Percentiles rank a stretch among this genome's conserved stretches.
These are phyloP conservation scores for Solanum bukasovii DNA, from an alignment of 257 asterid species.

Conservation along the genomic window DNA sequence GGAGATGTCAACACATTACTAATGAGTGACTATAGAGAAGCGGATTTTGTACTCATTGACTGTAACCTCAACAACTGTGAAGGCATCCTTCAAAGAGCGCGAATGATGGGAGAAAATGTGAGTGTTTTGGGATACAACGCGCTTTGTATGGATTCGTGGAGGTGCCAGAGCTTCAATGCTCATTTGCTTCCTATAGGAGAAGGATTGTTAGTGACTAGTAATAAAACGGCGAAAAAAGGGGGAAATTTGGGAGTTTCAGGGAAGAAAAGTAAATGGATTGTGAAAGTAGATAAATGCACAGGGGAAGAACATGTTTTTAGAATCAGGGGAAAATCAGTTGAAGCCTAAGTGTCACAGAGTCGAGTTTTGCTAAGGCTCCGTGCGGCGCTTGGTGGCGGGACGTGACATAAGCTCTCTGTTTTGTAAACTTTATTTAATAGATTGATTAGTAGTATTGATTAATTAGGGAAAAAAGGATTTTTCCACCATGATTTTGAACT, in stretches of 20 bases:
- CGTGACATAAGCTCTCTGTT: not conserved
- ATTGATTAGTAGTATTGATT: not conserved
- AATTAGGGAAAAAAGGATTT: not conserved
- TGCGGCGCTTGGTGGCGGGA: too few species aligned
- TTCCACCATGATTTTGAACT: not conserved
- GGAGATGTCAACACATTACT: slow-evolving; percentile 16
- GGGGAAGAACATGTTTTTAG: slow-evolving; percentile 1
- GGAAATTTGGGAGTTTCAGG: slow-evolving; percentile 5
- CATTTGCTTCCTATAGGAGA: slow-evolving; percentile 64
- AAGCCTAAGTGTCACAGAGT: not conserved
- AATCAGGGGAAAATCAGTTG: slow-evolving; percentile 1
- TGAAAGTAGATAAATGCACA: slow-evolving; percentile 17
- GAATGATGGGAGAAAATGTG: not conserved
- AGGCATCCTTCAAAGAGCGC: slow-evolving; percentile 11
- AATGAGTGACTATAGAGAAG: slow-evolving; percentile 17
- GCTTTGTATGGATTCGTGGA: slow-evolving; percentile 28
- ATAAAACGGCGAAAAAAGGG: not conserved
- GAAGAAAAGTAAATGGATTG: slow-evolving; percentile 43
- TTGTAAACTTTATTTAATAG: not conserved
- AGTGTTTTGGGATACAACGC: slow-evolving; percentile 60
- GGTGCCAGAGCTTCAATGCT: slow-evolving; percentile 15
- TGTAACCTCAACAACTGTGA: slow-evolving; percentile 46
- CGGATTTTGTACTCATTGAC: slow-evolving; percentile 49
- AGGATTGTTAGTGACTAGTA: slow-evolving; percentile 39
- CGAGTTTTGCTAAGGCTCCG: too few species aligned